Conservation (phyloP, 1,284 basidiomycete species). For the Clitocybe nebularis region DNA sequence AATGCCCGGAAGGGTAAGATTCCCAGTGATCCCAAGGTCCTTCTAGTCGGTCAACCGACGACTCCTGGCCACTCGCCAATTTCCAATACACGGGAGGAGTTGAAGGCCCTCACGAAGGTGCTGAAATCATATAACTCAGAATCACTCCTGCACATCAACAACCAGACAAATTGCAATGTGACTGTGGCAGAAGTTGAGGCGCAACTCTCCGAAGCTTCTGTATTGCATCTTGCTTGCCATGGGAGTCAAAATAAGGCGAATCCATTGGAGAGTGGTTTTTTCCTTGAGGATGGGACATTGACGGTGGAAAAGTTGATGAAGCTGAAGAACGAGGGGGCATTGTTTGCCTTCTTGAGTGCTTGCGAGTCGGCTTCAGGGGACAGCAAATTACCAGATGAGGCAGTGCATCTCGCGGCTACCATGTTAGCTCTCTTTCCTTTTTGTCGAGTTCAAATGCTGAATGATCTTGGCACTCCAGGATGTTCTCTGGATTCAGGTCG, state of each 20-base stretch:
- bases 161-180: neutral
- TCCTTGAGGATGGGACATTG: conserved; percentile 17
- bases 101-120: neutral
- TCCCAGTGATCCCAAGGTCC: neutral
- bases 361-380: conserved; percentile 31
- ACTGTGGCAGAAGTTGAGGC: neutral
- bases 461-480: no score
- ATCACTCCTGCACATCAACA: neutral
- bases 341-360: conserved; percentile 31
- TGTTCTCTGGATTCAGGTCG: conserved; percentile 27
- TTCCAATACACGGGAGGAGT: neutral
- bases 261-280: conserved; percentile 18
- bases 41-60: neutral
- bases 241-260: conserved; percentile 17
- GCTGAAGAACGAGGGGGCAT: conserved; percentile 16
- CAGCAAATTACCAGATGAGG: conserved; percentile 23
- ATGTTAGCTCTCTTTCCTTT: no score
- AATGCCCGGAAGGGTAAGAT: neutral
- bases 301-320: conserved; percentile 21
- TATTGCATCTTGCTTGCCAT: conserved; percentile 29
- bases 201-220: conserved; percentile 5
- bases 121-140: neutral
- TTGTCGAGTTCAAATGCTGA: no score
- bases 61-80: neutral
- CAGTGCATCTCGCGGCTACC: conserved; percentile 28